Conservation (phyloP, 140 eudicot species). For the Flaveria floridana region DNA sequence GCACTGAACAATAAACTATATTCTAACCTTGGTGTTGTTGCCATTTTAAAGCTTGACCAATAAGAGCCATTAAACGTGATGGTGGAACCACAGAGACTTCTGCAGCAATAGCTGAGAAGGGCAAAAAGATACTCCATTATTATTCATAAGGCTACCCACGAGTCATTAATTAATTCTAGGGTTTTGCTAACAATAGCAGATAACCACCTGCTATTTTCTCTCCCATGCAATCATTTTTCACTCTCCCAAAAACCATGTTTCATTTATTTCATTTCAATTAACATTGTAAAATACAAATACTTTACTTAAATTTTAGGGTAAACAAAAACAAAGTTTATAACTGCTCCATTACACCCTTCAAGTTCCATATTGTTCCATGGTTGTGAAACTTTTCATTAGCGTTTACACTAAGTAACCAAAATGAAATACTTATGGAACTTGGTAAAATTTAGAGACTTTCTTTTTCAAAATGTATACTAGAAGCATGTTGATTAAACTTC, state of each 20-base stretch:
- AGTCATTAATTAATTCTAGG: background rate
- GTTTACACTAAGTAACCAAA: background rate
- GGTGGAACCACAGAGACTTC: constrained; percentile 99
- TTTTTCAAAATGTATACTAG: background rate
- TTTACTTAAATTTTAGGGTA: background rate
- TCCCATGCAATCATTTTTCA: background rate
- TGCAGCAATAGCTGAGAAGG: constrained; percentile 67
- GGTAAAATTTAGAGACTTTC: background rate
- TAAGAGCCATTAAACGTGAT: constrained; percentile 89
- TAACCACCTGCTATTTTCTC: background rate
- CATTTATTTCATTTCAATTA: background rate
- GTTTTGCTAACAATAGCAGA: background rate
- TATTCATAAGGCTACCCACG: background rate
- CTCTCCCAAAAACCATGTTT: background rate
- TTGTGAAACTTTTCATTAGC: background rate
- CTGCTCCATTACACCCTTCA: background rate
- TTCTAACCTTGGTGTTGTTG: constrained; percentile 91
- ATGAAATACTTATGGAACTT: background rate
- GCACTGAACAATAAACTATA: background rate
- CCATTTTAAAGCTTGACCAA: constrained; percentile 97
- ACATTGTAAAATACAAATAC: background rate
- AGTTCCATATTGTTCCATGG: background rate
- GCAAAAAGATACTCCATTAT: constrained; percentile 1
- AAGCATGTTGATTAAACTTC: background rate
- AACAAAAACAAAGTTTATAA: background rate